phyloP scores from a whole-genome alignment of 305 asterid genomes.

The Andrographis paniculata region DNA sequence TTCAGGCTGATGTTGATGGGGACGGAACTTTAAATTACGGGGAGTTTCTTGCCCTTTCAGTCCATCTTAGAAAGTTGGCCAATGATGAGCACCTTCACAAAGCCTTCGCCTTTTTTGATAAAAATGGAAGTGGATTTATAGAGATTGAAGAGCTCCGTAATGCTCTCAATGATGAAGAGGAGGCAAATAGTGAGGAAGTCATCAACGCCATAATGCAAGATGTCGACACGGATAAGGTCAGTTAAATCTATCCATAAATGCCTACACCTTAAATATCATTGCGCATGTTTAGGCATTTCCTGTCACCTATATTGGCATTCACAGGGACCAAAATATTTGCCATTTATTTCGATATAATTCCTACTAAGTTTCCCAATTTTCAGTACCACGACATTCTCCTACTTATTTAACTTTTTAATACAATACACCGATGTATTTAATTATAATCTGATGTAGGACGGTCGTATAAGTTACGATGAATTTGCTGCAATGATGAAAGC shows the following conservation, averaged over 20 bases:
- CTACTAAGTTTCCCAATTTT: too few relatives aligned
- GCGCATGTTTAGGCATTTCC: too few relatives aligned
- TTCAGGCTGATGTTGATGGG: conserved; percentile 66
- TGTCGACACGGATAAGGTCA: conserved; percentile 75
- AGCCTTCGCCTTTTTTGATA: conserved; percentile 73
- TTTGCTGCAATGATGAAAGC: conserved; percentile 72
- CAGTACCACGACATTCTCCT: too few relatives aligned
- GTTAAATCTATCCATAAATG: conserved; percentile 5
- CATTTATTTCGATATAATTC: too few relatives aligned
- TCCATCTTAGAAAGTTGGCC: conserved; percentile 55
- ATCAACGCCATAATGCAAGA: conserved; percentile 68
- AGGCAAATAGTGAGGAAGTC: conserved; percentile 49
- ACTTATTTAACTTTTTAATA: too few relatives aligned
- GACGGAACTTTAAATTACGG: conserved; percentile 62
- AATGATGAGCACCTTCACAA: conserved; percentile 78
- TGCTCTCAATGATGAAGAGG: conserved; percentile 62
- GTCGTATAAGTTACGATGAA: conserved; percentile 62
- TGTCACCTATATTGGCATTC: too few relatives aligned
- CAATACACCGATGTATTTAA: too few relatives aligned
- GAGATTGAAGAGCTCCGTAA: conserved; percentile 66
- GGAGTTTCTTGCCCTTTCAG: conserved; percentile 64
- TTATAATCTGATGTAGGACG: conserved; percentile 45
- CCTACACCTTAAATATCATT: neutral
- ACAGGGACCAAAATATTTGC: neutral
- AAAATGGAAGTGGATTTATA: conserved; percentile 48